phyloP scores from a whole-genome alignment of 2,329 filamentous ascomycete genomes.

The Ophiocordyceps sinensis region DNA sequence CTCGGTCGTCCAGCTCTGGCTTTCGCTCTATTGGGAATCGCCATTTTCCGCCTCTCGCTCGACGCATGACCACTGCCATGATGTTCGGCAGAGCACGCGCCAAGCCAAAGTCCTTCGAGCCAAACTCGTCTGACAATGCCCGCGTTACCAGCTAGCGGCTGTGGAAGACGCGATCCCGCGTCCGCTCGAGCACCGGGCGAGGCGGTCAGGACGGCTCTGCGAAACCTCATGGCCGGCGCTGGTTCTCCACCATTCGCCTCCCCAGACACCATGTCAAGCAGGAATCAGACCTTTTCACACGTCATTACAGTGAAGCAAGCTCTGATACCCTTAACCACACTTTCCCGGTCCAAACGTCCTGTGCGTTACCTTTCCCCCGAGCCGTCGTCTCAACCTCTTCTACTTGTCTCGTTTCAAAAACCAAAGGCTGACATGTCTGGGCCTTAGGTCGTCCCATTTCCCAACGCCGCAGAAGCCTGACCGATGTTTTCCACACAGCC shows the following conservation, averaged over 20 bases:
- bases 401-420: no score
- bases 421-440: neutral
- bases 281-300: neutral
- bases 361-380: neutral
- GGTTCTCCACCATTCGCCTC: conserved; percentile 8
- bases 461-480: conserved; percentile 13
- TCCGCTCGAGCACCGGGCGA: conserved; percentile 1
- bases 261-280: conserved; percentile 1
- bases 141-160: conserved; percentile 12
- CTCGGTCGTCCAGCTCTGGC: neutral
- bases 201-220: conserved; percentile 1
- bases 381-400: neutral
- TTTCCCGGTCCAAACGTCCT: neutral
- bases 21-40: neutral
- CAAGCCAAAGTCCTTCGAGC: conserved; percentile 3
- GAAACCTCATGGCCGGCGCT: conserved; percentile 3
- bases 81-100: conserved; percentile 8
- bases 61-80: conserved; percentile 8
- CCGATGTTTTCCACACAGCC: conserved; percentile 14
- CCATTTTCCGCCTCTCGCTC: neutral
- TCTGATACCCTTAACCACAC: neutral
- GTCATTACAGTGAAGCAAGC: neutral
- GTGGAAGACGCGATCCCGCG: conserved; percentile 10
- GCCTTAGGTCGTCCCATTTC: neutral
- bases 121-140: conserved; percentile 2